Percentiles rank a stretch among this genome's conserved stretches.
Conservation (phyloP, 768 basidiomycete species). For the Pulveroboletus sp. region DNA sequence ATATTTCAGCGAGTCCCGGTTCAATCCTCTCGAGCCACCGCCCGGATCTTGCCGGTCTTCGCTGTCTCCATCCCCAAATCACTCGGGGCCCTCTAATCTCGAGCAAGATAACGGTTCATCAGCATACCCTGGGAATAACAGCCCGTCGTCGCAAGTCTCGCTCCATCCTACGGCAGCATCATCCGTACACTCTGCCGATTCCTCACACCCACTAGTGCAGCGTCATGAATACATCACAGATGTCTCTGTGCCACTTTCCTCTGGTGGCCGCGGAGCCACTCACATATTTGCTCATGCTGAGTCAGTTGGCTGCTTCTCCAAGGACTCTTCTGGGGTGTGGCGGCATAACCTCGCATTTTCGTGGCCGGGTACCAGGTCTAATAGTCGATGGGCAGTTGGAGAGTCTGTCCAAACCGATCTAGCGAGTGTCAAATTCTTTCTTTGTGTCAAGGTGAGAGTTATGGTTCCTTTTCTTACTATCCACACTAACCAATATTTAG, state of each 20-base stretch:
- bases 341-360: slow-evolving; percentile 62
- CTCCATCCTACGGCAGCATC: slow-evolving; percentile 14
- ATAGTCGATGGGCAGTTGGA: slow-evolving; percentile 73
- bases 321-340: slow-evolving; percentile 55
- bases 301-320: slow-evolving; percentile 53
- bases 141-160: slow-evolving; percentile 22
- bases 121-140: slow-evolving; percentile 1
- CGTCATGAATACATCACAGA: slow-evolving; percentile 12
- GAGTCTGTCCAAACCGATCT: slow-evolving; percentile 67
- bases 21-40: slow-evolving; percentile 20
- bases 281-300: slow-evolving; percentile 55
- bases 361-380: slow-evolving; percentile 66
- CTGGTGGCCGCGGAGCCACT: slow-evolving; percentile 33
- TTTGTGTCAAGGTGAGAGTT: slow-evolving; percentile 60
- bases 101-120: slow-evolving; percentile 16
- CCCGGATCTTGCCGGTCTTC: slow-evolving; percentile 16
- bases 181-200: slow-evolving; percentile 23
- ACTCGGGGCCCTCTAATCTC: slow-evolving; percentile 29
- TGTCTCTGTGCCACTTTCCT: slow-evolving; percentile 8
- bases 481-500: slow-evolving; percentile 23
- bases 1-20: slow-evolving; percentile 43
- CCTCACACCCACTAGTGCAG: slow-evolving; percentile 25
- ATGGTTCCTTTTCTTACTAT: slow-evolving; percentile 8
- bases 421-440: slow-evolving; percentile 63
- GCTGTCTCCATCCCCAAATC: slow-evolving; percentile 16